These are phyloP conservation scores for Aspergillus chevalieri DNA, from an alignment of 2,329 filamentous ascomycete genomes.

Conservation along the genomic window DNA sequence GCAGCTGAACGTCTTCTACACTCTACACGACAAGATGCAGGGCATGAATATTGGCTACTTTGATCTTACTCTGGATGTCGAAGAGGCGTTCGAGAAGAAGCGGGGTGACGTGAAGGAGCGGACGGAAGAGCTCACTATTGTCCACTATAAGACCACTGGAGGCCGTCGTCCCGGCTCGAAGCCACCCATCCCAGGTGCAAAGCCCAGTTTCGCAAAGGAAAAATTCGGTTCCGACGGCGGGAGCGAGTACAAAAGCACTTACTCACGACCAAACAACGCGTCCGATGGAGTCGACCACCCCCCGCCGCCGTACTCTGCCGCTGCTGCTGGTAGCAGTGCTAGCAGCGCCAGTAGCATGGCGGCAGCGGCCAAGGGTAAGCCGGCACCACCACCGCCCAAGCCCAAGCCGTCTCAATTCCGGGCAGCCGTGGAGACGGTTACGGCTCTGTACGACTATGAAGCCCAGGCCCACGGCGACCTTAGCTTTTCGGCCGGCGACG, in stretches of 20 bases:
- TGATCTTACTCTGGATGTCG: constrained; percentile 81
- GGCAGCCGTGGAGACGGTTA: constrained; percentile 70
- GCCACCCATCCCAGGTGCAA: constrained; percentile 21
- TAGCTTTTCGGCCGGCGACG: constrained; percentile 79
- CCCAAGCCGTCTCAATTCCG: constrained; percentile 73
- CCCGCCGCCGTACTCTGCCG: constrained; percentile 64
- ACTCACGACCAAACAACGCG: constrained; percentile 25
- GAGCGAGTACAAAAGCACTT: constrained; percentile 23
- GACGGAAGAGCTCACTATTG: constrained; percentile 76
- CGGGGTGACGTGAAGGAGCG: constrained; percentile 82
- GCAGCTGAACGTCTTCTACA: constrained; percentile 99
- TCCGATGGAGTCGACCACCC: constrained; percentile 51
- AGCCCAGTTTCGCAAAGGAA: constrained; percentile 21
- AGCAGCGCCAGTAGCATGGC: constrained; percentile 41
- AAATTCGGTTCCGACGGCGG: constrained; percentile 27
- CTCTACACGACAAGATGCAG: constrained; percentile 96
- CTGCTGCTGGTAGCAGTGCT: constrained; percentile 11
- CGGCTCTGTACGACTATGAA: constrained; percentile 91
- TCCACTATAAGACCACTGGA: constrained; percentile 86
- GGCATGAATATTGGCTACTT: constrained; percentile 96
- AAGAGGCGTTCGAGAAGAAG: constrained; percentile 85
- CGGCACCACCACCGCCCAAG: constrained; percentile 64
- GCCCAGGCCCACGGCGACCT: constrained; percentile 92
- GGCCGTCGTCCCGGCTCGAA: constrained; percentile 39
- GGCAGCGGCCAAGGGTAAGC: constrained; percentile 61